Base-by-base conservation (phyloP, 352 stramenopile genomes). In the Phytophthora hybrid region DNA sequence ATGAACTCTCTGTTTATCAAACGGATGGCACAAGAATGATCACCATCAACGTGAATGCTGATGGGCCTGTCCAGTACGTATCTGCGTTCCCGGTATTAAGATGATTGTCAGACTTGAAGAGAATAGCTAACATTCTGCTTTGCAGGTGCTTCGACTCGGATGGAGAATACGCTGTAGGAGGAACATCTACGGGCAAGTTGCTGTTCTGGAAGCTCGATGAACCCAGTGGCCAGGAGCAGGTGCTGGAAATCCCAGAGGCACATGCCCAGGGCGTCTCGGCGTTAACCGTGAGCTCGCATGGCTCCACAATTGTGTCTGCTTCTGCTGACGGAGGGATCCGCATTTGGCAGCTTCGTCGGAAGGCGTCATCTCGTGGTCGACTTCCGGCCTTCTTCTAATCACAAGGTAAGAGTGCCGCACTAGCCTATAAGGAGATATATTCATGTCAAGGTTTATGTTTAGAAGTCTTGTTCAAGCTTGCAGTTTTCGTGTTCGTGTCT, bases 201-300 rank as follows among this genome's bases (percentile, higher is more conserved):
- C 69, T 94, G 41, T 90, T 95, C 70, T 96, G 89, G 89, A 93
- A 93, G 60, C 78, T 96, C 5, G 85, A 93, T 69, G 87, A 93
- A 37, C 74, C 83, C n/a, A 79, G 67, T n/a, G 78, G 79, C 0
- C 76, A 84, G 47, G 86, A 91, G 60, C 82, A 90, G 34, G 82
- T 94, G 55, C 83, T 93, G 55, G 82, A 93, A 64, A 93, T 96
- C 57, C 79, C 84, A n/a, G 86, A 91, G 49, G 85, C 86, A 1
- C 86, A 94, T 46, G 55, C 82, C 21, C 76, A 89, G 23, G 83
- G 86, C 10, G 77, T 96, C n/a, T 91, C 81, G 8, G 76, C 87
- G 5, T 54, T 96, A 9, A 81, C 78, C 13, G 84, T 94, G 32
- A 94, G 85, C 58, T 26, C 77, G 5, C 87, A 91, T 31, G 89